Evolutionary conservation across 2,329 filamentous ascomycete species (phyloP), one percentile per base, ranked within the genome.

Genomic region (Waltergamsia citrina): DNA sequence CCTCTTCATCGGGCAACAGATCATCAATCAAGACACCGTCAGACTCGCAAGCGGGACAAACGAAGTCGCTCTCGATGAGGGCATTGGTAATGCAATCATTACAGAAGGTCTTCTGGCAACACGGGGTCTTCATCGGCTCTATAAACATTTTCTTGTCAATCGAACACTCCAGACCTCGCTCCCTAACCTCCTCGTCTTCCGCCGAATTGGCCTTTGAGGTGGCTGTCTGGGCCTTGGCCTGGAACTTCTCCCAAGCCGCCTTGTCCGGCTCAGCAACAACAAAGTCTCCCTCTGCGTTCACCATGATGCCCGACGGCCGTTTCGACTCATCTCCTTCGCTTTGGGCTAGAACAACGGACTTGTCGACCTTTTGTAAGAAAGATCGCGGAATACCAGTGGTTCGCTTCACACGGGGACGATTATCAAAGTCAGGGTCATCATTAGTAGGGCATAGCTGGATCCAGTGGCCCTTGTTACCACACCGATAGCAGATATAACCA

Each of bases 11-110:
- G 43, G 79, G 64, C 53, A 80, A 76, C 47, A 98, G 74, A 60
- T 94, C 83, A 71, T 95, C 90, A 63, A 96, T 84, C 50, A 95
- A 70, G 44, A 95, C 85, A 52, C 85, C 85, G 56, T 94, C 87
- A 42, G 81, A 83, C 62, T 85, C 78, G 69, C 92, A 98, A 47
- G 80, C 81, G 43, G 92, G 92, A 62, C 92, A 98, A 60, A 88
- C 71, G 63, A 98, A 87, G 72, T 98, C 92, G 74, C 83, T 92
- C 69, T 96, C 88, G 64, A 95, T 90, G 62, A 98, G 80, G 63
- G 88, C 85, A 75, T 94, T 94, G 59, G 92, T 93, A 65, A 98
- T 95, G 81, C 92, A 98, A 59, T 95, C 87, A 76, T 92, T 92
- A 74, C 92, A 98, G 71, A 94, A 98, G 56, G 88, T 95, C 74